A percentile compares a stretch with the other conserved stretches of the same genome.
phyloP scores from a whole-genome alignment of 345 rosid species.

The Eucalyptus curtisii region DNA sequence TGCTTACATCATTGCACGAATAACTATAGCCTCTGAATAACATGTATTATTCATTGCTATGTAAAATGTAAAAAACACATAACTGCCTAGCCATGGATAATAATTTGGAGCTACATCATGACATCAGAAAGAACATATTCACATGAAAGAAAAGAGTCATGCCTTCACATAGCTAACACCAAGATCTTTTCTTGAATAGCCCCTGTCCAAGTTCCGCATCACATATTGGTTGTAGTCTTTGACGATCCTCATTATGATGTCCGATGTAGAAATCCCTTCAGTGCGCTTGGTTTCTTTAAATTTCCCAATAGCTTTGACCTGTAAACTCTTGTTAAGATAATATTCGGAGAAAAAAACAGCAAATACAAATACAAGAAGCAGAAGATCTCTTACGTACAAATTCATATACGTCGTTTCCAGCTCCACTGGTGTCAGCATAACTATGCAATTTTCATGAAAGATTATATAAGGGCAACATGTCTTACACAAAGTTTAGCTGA shows the following conservation, averaged over 20 bases:
- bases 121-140: background rate
- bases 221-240: constrained; percentile 95
- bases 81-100: background rate
- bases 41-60: background rate
- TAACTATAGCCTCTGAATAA: background rate
- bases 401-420: constrained; percentile 87
- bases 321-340: constrained; percentile 1
- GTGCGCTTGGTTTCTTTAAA: constrained; percentile 91
- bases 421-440: constrained; percentile 90
- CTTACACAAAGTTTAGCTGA: background rate
- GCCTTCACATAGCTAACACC: constrained; percentile 93
- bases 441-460: constrained; percentile 13
- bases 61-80: background rate
- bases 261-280: constrained; percentile 89
- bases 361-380: background rate
- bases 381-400: constrained; percentile 44
- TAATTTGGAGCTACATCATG: background rate
- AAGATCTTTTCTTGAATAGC: constrained; percentile 88
- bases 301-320: constrained; percentile 84
- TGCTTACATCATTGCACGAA: constrained; percentile 7
- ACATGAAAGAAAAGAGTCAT: background rate
- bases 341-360: background rate
- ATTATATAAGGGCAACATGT: background rate
- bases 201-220: constrained; percentile 83
- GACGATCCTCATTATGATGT: constrained; percentile 88